A percentile compares a stretch with the other conserved stretches of the same genome.
Evolutionary conservation across 139 green algal species (phyloP).

Genomic region (Chlamydomonas eustigma): DNA sequence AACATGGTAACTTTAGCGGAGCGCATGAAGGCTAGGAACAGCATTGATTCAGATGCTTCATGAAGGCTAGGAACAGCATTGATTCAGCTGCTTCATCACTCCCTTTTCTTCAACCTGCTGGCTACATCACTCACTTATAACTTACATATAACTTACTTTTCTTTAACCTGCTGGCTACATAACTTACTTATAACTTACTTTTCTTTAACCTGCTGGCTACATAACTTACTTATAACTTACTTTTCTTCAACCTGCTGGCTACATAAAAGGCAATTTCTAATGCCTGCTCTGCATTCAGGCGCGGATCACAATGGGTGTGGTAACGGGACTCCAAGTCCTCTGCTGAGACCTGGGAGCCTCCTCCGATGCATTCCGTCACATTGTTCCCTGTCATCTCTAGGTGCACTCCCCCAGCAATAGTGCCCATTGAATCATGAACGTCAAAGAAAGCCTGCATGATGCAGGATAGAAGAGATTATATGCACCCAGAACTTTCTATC

Average conservation of each 20-base stretch:
- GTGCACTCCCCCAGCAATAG: constrained; percentile 83
- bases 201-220: constrained; percentile 74
- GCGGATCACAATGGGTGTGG: constrained; percentile 99
- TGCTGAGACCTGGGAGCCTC: constrained; percentile 57
- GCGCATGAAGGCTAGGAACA: no score
- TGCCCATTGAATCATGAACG: constrained; percentile 75
- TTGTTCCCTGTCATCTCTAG: constrained; percentile 98
- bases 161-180: no score
- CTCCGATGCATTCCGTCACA: constrained; percentile 97
- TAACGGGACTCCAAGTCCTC: constrained; percentile 90
- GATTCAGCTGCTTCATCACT: constrained; percentile 45
- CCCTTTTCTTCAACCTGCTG: no score
- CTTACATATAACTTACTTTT: no score
- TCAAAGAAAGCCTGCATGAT: constrained; percentile 79
- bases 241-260: constrained; percentile 61
- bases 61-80: no score
- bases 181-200: no score
- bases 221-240: constrained; percentile 53
- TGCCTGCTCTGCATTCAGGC: constrained; percentile 95
- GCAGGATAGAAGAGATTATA: no score
- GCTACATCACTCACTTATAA: no score
- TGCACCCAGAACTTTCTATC: constrained; percentile 33
- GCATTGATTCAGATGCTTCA: no score
- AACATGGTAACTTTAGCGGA: no score
- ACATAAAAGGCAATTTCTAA: constrained; percentile 99